These are phyloP conservation scores for Turritis glabra DNA, from an alignment of 345 rosid genomes.

Conservation along the genomic window DNA sequence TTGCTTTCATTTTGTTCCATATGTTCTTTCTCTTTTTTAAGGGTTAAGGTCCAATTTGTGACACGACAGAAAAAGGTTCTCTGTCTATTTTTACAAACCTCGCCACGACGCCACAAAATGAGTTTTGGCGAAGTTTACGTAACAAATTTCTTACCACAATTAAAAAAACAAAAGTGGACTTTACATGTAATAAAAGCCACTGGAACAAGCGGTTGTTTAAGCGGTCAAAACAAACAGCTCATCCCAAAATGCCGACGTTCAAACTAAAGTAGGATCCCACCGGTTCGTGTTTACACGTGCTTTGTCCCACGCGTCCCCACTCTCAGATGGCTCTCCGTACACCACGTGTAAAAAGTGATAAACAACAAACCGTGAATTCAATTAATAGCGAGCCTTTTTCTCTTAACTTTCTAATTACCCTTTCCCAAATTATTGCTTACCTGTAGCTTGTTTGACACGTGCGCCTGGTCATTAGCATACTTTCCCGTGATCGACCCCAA, in stretches of 20 bases:
- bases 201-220: neutral
- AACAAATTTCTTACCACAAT: too few species aligned
- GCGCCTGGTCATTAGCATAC: neutral
- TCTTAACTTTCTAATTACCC: neutral
- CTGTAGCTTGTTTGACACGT: neutral
- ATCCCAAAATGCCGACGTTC: conserved; percentile 26
- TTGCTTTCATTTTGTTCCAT: too few species aligned
- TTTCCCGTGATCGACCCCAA: neutral
- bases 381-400: neutral
- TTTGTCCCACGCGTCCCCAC: conserved; percentile 29
- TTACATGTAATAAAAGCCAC: neutral
- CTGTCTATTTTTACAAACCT: too few species aligned
- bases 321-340: neutral
- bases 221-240: conserved; percentile 21
- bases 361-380: conserved; percentile 7
- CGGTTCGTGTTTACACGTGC: conserved; percentile 25
- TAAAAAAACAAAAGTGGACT: neutral
- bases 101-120: too few species aligned
- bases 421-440: neutral
- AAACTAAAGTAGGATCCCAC: conserved; percentile 10
- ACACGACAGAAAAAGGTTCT: too few species aligned
- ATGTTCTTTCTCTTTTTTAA: too few species aligned
- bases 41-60: too few species aligned
- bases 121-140: too few species aligned
- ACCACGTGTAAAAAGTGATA: conserved; percentile 13